Evolutionary conservation across 495 filamentous ascomycete species (phyloP).

Genomic region (Schizothecium vesticola): DNA sequence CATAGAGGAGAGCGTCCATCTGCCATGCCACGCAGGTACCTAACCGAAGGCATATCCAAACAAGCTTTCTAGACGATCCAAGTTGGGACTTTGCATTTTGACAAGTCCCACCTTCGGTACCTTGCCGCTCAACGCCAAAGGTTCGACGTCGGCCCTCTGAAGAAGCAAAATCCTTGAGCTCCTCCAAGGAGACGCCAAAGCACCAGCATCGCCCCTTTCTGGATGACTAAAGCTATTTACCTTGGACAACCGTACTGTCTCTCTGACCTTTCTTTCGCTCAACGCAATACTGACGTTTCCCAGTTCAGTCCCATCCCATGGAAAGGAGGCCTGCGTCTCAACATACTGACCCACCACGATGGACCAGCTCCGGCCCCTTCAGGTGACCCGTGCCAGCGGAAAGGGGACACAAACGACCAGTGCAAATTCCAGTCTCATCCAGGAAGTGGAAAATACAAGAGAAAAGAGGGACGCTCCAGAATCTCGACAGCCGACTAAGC

Average conservation of each 20-base stretch:
- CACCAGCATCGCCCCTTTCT: background rate
- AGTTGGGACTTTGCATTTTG: background rate
- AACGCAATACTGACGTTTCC: background rate
- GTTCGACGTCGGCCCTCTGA: background rate
- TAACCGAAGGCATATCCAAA: background rate
- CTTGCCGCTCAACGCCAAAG: background rate
- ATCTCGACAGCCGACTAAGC: constrained; percentile 27
- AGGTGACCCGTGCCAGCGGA: background rate
- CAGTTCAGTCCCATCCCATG: background rate
- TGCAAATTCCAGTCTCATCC: background rate
- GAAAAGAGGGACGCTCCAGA: constrained; percentile 13
- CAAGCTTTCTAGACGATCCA: background rate
- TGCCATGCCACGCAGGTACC: background rate
- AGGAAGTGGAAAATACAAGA: constrained; percentile 14
- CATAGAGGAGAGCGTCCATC: background rate
- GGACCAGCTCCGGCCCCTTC: background rate
- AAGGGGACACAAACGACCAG: background rate
- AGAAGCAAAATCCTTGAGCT: background rate
- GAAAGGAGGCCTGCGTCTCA: background rate
- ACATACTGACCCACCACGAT: background rate
- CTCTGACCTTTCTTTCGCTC: background rate
- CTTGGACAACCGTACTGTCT: background rate
- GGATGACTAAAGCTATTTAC: background rate
- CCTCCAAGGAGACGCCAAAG: background rate
- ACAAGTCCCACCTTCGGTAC: background rate